These are phyloP conservation scores for Pseudogymnoascus sp. DNA, from an alignment of 2,329 filamentous ascomycete species.

Conservation along the genomic window DNA sequence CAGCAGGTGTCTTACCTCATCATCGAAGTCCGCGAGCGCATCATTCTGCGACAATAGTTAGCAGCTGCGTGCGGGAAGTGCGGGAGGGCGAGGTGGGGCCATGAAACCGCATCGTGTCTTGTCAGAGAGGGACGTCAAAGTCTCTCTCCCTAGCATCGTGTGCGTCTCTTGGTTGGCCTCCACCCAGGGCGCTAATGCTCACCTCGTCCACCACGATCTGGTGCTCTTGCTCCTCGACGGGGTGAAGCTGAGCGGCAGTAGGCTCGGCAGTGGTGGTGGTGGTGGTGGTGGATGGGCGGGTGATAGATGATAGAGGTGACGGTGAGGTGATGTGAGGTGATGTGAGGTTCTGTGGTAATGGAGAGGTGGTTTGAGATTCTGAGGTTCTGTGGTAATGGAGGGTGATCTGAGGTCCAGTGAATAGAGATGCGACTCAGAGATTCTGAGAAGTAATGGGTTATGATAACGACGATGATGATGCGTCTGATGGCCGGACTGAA, in stretches of 20 bases:
- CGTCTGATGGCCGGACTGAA: neutral
- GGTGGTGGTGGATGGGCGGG: neutral
- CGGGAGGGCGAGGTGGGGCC: neutral
- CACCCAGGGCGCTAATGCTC: neutral
- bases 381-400: neutral
- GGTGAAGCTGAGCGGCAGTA: neutral
- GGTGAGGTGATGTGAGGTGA: neutral
- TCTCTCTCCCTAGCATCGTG: neutral
- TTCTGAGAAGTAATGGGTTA: neutral
- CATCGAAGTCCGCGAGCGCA: neutral
- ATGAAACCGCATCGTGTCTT: neutral
- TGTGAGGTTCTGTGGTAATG: neutral
- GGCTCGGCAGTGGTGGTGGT: constrained; percentile 1
- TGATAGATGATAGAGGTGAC: neutral
- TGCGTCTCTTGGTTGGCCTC: neutral
- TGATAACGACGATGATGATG: neutral
- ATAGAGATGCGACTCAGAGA: neutral
- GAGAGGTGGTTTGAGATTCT: neutral
- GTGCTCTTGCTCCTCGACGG: neutral
- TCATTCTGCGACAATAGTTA: neutral
- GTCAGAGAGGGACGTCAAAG: neutral
- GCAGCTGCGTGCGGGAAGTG: neutral
- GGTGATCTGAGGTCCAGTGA: neutral
- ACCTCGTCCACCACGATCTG: neutral
- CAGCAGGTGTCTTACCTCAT: neutral